Percentiles rank a stretch among this genome's conserved stretches.
These are phyloP conservation scores for Claviceps paspali DNA, from an alignment of 2,329 filamentous ascomycete species.

Conservation along the genomic window DNA sequence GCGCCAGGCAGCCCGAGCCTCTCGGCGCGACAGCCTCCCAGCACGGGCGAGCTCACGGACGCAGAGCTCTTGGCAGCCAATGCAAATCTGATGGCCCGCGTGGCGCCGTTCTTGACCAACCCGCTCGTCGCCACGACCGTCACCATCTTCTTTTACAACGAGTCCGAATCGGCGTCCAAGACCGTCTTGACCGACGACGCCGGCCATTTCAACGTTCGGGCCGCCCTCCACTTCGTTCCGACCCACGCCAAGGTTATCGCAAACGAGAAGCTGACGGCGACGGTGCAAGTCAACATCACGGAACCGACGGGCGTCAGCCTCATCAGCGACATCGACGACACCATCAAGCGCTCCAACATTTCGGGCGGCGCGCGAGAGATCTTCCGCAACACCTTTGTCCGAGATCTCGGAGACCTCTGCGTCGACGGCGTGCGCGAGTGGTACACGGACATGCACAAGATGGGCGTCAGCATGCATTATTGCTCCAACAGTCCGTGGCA, in stretches of 20 bases:
- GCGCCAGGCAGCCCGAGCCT: slow-evolving; percentile 28
- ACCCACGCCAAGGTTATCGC: slow-evolving; percentile 80
- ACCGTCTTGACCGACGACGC: slow-evolving; percentile 76
- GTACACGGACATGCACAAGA: slow-evolving; percentile 62
- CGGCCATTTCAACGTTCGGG: slow-evolving; percentile 73
- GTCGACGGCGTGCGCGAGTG: slow-evolving; percentile 81
- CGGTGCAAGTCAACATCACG: slow-evolving; percentile 62
- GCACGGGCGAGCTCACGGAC: slow-evolving; percentile 47
- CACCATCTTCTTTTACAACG: slow-evolving; percentile 91
- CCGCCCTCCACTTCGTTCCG: slow-evolving; percentile 75
- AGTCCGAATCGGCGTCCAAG: slow-evolving; percentile 63
- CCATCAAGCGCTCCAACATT: slow-evolving; percentile 90
- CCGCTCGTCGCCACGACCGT: slow-evolving; percentile 65
- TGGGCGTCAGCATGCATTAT: slow-evolving; percentile 86
- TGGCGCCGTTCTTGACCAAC: slow-evolving; percentile 80
- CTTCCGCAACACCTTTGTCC: slow-evolving; percentile 88
- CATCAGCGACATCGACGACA: slow-evolving; percentile 97
- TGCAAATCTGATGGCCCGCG: slow-evolving; percentile 69
- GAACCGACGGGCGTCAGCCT: slow-evolving; percentile 71
- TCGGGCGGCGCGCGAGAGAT: slow-evolving; percentile 77
- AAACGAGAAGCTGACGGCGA: slow-evolving; percentile 69
- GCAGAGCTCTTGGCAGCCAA: slow-evolving; percentile 70
- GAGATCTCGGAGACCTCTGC: slow-evolving; percentile 65
- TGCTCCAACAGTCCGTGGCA: slow-evolving; percentile 99
- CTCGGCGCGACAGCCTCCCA: slow-evolving; percentile 20